These are phyloP conservation scores for Chrysosporium keratinophilum DNA, from an alignment of 2,329 filamentous ascomycete genomes.

Conservation along the genomic window DNA sequence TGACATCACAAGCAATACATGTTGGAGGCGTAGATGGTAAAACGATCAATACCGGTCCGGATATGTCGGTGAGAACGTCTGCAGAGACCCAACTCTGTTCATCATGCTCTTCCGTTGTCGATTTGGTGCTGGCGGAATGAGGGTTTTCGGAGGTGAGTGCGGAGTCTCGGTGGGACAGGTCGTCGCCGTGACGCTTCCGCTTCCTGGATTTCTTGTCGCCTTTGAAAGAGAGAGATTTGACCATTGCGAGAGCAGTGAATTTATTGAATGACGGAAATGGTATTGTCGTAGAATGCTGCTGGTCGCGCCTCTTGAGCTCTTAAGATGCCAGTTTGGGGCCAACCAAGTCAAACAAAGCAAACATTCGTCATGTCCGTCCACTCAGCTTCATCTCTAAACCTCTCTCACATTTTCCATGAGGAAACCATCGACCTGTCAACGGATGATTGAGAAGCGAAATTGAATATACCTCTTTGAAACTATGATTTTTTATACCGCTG, in stretches of 20 bases:
- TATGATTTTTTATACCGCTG: too few species aligned
- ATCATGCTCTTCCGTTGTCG: slow-evolving; percentile 37
- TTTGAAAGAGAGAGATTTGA: slow-evolving; percentile 89
- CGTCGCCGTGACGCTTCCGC: slow-evolving; percentile 59
- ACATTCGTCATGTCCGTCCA: background rate
- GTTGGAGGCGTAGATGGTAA: slow-evolving; percentile 63
- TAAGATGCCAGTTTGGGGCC: too few species aligned
- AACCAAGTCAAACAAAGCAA: background rate
- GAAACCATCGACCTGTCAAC: too few species aligned
- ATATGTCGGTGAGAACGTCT: slow-evolving; percentile 61
- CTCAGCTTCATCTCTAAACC: too few species aligned
- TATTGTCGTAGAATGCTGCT: background rate
- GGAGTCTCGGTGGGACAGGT: slow-evolving; percentile 12
- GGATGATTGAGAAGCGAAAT: too few species aligned
- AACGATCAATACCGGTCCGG: slow-evolving; percentile 73
- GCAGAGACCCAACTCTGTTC: slow-evolving; percentile 91
- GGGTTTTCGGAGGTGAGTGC: background rate
- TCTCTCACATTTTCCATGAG: too few species aligned
- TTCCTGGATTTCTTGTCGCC: slow-evolving; percentile 95
- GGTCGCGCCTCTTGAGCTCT: too few species aligned
- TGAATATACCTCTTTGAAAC: too few species aligned
- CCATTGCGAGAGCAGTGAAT: slow-evolving; percentile 22
- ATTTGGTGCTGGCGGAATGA: slow-evolving; percentile 22
- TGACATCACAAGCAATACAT: slow-evolving; percentile 74
- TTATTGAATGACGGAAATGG: background rate